Base-by-base conservation (phyloP, 108 stramenopile species). In the Cyclotella cryptica region DNA sequence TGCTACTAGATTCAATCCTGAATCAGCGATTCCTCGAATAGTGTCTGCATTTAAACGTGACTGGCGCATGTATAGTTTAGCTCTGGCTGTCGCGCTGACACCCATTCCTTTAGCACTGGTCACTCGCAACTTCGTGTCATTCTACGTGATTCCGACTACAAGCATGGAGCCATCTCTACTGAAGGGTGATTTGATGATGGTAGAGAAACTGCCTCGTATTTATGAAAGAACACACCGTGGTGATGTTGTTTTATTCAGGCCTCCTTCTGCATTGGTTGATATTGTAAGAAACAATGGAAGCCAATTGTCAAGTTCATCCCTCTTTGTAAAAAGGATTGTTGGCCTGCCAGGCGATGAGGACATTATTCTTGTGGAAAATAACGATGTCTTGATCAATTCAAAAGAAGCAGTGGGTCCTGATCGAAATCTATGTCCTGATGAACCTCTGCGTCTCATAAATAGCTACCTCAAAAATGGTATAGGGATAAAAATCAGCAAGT, bases 241-340 rank as follows among this genome's bases (percentile, higher is more conserved):
- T 29, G 86, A 89, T 80, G 58, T 89, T 24, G 51, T 85, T 40
- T 66, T 89, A 45, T 89, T 89, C 65, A 65, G 72, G 4, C 88
- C 88, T 68, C 85, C 84, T 24, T 66, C 74, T 49, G 68, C 84
- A 26, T 64, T 89, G 43, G 35, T 24, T 41, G 74, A 80, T 21
- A 85, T 89, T 54, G 72, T 84, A 21, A 59, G 40, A 18, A 69
- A 52, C 46, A 81, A 63, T 55, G 74, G 78, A 3, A 79, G 78
- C 58, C 65, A 74, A 45, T 65, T 78, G 15, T 72, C 77, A 14
- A 72, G 81, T 22, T 73, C 76, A 27, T 77, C 86, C 22, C 26
- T 80, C 44, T 85, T 85, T 66, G 84, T 81, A 15, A 80, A 85
- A 55, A 44, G 79, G n/a, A 27, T 80, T 22, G 84, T 77, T 8